Evolutionary conservation across 306 rosid species (phyloP), one percentile per base, ranked within the genome.

Genomic region (Begonia masoniana): DNA sequence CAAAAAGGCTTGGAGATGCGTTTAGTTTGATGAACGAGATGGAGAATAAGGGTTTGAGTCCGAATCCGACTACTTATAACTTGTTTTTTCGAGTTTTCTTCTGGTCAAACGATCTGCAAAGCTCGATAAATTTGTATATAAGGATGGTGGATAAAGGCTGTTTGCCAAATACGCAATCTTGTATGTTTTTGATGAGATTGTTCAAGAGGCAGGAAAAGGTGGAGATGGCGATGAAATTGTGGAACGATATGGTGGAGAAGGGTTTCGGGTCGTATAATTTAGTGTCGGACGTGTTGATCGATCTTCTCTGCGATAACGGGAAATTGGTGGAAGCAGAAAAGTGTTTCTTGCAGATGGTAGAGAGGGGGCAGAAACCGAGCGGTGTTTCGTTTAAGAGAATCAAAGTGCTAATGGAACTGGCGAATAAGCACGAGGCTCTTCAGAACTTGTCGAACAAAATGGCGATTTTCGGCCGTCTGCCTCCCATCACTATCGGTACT

Each of bases 211-310:
- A 74, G 19, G 95, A 89, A 57, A 80, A 78, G 68, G 85, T 76
- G 59, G 95, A 85, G 41, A 80, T 85, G 94, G 97, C 85, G 2
- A 47, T 89, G 72, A 71, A 51, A 68, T 67, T 89, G 42, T 89
- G 95, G 97, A 76, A 76, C 62, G 91, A 89, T 73, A 89, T 85
- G 97, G 64, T 80, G 60, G 82, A 76, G 65, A 85, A 65, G 79
- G 97, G 91, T 43, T 89, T 85, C 64, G 97, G 95, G 59, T 71
- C 95, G 12, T 82, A 65, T 63, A 65, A 65, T 4, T 69, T 89
- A 73, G 91, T 89, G 51, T 85, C 95, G 61, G 97, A 89, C 69
- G 86, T 85, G 59, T 63, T 89, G 66, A 74, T 89, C 67, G 95
- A 80, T 72, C 64, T 89, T 75, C 91, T 89, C 31, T 85, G 97